Evolutionary conservation across 371 early-diverging fungal genomes (phyloP), one percentile per base, ranked within the genome.

Genomic region (Capillidium heterosporum): DNA sequence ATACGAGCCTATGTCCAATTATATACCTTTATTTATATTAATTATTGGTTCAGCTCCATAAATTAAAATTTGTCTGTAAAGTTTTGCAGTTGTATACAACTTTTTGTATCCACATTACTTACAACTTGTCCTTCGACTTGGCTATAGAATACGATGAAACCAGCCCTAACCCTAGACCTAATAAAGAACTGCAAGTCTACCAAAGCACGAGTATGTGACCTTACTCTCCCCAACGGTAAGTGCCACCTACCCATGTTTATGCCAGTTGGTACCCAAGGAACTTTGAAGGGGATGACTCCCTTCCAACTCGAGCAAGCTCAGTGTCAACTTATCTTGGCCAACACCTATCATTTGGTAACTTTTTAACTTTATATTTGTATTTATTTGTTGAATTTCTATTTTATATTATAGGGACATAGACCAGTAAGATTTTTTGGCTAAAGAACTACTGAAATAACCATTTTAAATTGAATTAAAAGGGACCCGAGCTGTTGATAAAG

Each of bases 231-330:
- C 42, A 91, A 90, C 70, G 80, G 77, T 28, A 84, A 79, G 3
- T 89, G 88, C 13, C 78, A 84, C 56, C 82, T 89, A 32, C 97
- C 97, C 28, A 84, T 86, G 59, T 96, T 94, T 62, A 96, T 96
- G 97, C 95, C 97, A 4, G 97, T 96, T 10, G 95, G 91, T n/a
- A 96, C 97, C 2, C 87, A 93, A 70, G 97, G 91, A 21, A 81
- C 90, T 13, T 75, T 96, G 71, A 95, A 95, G 64, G 95, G 91
- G 17, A 64, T 92, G 52, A 80, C 85, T 24, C 75, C 81, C 13
- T 62, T 81, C 23, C 91, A 91, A 60, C 63, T 91, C 42, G 77
- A 82, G 61, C 76, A 81, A 35, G 67, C 89, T n/a, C 81, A 86
- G 62, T 88, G 93, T 68, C 85, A 90, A 56, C 84, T 93, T 55